Conservation (phyloP, 1,284 basidiomycete genomes). For the Ganoderma leucocontextum region DNA sequence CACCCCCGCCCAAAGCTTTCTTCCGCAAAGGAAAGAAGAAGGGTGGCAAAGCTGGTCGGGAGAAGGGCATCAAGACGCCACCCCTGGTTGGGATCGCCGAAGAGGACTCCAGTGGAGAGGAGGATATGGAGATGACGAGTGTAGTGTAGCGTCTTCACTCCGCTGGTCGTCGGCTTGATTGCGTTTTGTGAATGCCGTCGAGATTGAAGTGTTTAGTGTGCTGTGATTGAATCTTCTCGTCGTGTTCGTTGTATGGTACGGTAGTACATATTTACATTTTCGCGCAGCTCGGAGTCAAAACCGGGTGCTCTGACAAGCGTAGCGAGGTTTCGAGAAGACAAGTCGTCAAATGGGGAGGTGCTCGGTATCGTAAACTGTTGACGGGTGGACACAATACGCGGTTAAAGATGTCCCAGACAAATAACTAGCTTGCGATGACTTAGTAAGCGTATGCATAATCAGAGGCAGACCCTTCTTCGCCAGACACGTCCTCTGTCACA, state of each 20-base stretch:
- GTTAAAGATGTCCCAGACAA: neutral
- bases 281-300: neutral
- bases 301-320: neutral
- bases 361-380: too few species aligned
- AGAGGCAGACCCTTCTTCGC: conserved; percentile 18
- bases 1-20: conserved; percentile 2
- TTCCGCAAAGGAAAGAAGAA: neutral
- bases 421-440: neutral
- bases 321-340: neutral
- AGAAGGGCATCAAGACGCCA: neutral
- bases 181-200: neutral
- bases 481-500: conserved; percentile 20
- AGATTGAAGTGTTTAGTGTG: neutral
- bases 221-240: neutral
- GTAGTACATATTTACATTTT: conserved; percentile 8
- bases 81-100: neutral
- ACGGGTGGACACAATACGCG: neutral
- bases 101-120: conserved; percentile 2
- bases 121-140: conserved; percentile 9
- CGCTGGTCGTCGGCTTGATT: neutral
- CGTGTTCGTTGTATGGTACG: neutral
- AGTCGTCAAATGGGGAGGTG: neutral
- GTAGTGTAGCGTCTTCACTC: neutral
- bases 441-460: conserved; percentile 28
- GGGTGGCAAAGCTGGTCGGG: neutral